A percentile compares a stretch with the other conserved stretches of the same genome.
These are phyloP conservation scores for Collybia nuda DNA, from an alignment of 768 basidiomycete genomes.

Conservation along the genomic window DNA sequence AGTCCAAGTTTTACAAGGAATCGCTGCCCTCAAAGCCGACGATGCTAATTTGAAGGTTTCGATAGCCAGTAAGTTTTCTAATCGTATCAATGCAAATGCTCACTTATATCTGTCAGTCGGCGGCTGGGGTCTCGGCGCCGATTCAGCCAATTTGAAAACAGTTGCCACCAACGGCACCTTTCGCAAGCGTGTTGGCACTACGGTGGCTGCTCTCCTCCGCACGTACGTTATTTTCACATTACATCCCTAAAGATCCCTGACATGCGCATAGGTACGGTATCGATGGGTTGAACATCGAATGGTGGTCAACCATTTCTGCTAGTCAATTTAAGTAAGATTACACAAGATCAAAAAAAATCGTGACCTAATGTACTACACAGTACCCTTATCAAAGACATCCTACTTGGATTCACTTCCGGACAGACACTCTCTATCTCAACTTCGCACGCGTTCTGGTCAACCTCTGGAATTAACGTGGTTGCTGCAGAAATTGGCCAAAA, in stretches of 20 bases:
- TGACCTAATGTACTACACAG: constrained; percentile 2
- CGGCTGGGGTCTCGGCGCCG: constrained; percentile 7
- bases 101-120: constrained; percentile 1
- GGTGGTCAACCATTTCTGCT: constrained; percentile 3
- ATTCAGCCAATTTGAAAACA: neutral
- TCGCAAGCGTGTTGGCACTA: constrained; percentile 7
- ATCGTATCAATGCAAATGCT: neutral
- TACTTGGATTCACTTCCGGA: too few relatives aligned
- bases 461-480: constrained; percentile 12
- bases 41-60: neutral
- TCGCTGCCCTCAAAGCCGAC: constrained; percentile 1
- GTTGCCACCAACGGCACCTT: constrained; percentile 4
- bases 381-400: neutral
- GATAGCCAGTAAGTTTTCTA: neutral
- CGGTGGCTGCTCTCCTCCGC: neutral
- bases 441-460: constrained; percentile 8
- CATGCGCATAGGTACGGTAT: neutral
- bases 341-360: neutral
- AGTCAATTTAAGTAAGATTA: constrained; percentile 6
- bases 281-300: constrained; percentile 8
- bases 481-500: neutral
- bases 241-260: neutral
- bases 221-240: neutral
- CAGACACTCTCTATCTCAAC: constrained; percentile 7
- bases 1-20: neutral